Base-by-base conservation (phyloP, 257 asterid genomes). In the Solanum virginianum region DNA sequence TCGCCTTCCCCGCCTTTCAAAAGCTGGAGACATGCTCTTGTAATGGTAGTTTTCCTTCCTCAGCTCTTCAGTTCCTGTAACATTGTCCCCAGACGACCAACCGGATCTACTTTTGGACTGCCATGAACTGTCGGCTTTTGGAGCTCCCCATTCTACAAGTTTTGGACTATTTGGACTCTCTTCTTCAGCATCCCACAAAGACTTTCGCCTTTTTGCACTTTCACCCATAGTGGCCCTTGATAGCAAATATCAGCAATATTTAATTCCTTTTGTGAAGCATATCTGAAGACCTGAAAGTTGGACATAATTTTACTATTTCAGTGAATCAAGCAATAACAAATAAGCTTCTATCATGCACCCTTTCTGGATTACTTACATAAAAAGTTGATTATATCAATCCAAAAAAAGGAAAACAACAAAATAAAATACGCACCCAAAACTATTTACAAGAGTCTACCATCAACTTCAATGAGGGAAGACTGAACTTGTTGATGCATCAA, bases 121-220 rank as follows among this genome's bases (percentile, higher is more conserved):
- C 82, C 82, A 53, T 55, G 57, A 83, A 69, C 43, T 83, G 26
- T 70, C 86, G 0, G 59, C 53, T 83, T 83, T 83, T 69, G 86
- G 75, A 83, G 69, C 36, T 68, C 54, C 81, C 82, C 80, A 75
- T 49, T 83, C 86, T 70, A 69, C 54, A 69, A 49, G 70, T 36
- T 51, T 57, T 11, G 49, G 65, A 79, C 65, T 53, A 26, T 79
- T 79, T 53, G 65, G 83, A 75, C 22, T 75, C 43, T 49, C 82
- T 47, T 65, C 85, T 53, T 83, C 86, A 18, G 56, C 45, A 66
- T 83, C 86, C 86, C 86, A 83, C 80, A 83, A 20, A 83, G 86
- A 83, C 54, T 75, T 83, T 12, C 82, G 81, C 86, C 53, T 83
- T 83, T 57, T 83, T 66, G 65, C 81, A 69, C 68, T 70, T 70